Conservation (phyloP, 202 grass and related monocot genomes). For the Sporobolus alterniflorus region DNA sequence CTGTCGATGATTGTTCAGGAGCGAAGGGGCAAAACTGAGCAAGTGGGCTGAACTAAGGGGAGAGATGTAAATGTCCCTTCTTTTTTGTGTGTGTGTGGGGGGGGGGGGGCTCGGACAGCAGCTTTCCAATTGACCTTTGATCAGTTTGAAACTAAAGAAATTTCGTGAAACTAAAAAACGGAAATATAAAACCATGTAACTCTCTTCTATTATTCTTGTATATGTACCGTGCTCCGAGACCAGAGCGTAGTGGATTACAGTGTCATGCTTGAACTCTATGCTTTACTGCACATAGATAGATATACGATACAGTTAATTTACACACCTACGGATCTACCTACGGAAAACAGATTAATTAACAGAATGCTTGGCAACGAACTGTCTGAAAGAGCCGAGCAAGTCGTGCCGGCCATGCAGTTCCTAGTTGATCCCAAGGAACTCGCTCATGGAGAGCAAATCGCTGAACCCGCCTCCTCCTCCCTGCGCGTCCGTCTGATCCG, state of each 20-base stretch:
- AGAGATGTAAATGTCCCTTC: no score
- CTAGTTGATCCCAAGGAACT: slow-evolving; percentile 66
- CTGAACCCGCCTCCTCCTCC: slow-evolving; percentile 42
- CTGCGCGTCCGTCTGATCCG: slow-evolving; percentile 44
- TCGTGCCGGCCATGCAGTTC: not conserved
- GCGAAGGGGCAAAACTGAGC: no score
- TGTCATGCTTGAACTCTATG: not conserved
- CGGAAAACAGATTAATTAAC: slow-evolving; percentile 13
- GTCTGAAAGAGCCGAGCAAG: not conserved
- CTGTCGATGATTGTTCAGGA: no score
- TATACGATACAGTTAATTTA: slow-evolving; percentile 22
- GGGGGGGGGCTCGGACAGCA: no score
- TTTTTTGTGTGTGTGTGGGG: no score
- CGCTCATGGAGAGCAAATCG: slow-evolving; percentile 51
- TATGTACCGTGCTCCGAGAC: not conserved
- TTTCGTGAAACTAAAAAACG: not conserved
- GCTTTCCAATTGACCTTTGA: no score
- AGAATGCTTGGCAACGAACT: slow-evolving; percentile 4
- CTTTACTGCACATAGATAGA: slow-evolving; percentile 19
- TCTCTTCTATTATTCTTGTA: not conserved
- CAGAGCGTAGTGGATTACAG: not conserved
- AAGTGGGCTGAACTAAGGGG: no score
- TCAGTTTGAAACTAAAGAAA: no score
- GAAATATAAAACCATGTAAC: not conserved
- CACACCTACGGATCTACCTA: slow-evolving; percentile 1